phyloP scores from a whole-genome alignment of 2,329 filamentous ascomycete genomes.

The Trichoderma endophyticum region DNA sequence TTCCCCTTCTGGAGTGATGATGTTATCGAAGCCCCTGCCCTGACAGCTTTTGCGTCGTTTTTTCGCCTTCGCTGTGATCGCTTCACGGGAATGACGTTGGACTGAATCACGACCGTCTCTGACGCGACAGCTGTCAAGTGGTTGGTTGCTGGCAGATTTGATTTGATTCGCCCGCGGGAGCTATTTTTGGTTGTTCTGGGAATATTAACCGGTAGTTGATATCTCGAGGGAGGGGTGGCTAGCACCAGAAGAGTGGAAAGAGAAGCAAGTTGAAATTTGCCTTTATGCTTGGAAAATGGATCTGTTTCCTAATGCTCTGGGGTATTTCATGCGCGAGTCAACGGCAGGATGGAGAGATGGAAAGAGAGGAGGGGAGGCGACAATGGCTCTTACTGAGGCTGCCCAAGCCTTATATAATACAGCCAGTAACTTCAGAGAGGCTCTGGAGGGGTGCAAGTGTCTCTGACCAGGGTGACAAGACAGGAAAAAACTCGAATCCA shows the following conservation, averaged over 20 bases:
- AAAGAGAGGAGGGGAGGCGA: not conserved
- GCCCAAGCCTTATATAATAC: slow-evolving; percentile 7
- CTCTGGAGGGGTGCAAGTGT: not conserved
- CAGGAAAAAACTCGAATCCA: not conserved
- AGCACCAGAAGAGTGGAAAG: not conserved
- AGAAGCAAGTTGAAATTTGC: not conserved
- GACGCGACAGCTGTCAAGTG: not conserved
- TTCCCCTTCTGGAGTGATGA: not conserved
- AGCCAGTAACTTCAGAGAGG: not conserved
- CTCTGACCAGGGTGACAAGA: not conserved
- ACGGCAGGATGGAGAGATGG: not conserved
- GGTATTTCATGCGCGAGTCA: not conserved
- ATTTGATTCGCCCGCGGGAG: not conserved
- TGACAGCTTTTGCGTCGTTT: slow-evolving; percentile 5
- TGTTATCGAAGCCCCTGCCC: slow-evolving; percentile 9
- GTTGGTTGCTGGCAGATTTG: not conserved
- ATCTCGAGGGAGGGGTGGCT: not conserved
- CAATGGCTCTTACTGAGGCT: slow-evolving; percentile 2
- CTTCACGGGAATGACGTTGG: slow-evolving; percentile 9
- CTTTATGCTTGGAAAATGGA: not conserved
- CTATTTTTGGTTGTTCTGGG: not conserved
- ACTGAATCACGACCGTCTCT: slow-evolving; percentile 1
- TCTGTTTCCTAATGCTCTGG: not conserved
- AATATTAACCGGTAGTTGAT: not conserved
- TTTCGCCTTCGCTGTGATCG: slow-evolving; percentile 2